A percentile compares a stretch with the other conserved stretches of the same genome.
These are phyloP conservation scores for Tylopilus balloui DNA, from an alignment of 768 basidiomycete genomes.

Conservation along the genomic window DNA sequence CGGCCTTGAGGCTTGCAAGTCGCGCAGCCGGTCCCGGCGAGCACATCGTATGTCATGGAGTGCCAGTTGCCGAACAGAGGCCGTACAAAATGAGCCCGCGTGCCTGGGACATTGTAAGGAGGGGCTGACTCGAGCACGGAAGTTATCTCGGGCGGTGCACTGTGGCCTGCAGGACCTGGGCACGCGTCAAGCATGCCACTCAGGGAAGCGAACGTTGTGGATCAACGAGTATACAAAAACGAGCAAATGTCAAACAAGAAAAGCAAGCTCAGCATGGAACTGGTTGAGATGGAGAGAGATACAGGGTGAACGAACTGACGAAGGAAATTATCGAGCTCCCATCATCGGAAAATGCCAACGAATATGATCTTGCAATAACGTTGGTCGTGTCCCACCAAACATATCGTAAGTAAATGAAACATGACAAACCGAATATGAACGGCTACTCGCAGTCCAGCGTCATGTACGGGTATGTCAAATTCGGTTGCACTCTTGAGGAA, in stretches of 20 bases:
- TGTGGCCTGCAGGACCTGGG: conserved; percentile 11
- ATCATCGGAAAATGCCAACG: conserved; percentile 8
- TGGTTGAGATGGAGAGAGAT: conserved; percentile 14
- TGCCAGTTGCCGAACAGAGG: background rate
- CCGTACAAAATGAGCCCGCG: background rate
- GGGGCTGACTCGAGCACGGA: conserved; percentile 2
- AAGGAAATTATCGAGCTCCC: conserved; percentile 4
- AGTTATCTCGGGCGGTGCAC: conserved; percentile 10
- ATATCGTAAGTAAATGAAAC: conserved; percentile 16
- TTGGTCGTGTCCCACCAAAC: conserved; percentile 9
- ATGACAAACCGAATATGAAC: conserved; percentile 13
- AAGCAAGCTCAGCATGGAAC: conserved; percentile 17
- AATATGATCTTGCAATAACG: conserved; percentile 13
- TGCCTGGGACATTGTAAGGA: background rate
- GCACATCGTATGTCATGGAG: conserved; percentile 1
- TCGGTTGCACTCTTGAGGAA: conserved; percentile 39
- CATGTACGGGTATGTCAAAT: conserved; percentile 57
- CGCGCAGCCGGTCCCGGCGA: conserved; percentile 2
- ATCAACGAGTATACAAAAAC: conserved; percentile 16
- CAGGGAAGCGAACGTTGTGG: conserved; percentile 10
- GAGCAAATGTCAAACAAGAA: conserved; percentile 17
- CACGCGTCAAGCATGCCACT: conserved; percentile 23
- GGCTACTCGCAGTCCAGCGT: conserved; percentile 41
- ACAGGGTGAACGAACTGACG: conserved; percentile 5
- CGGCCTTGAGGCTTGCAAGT: conserved; percentile 11